phyloP scores from a whole-genome alignment of 768 basidiomycete genomes.

The Plicaturopsis crispa region DNA sequence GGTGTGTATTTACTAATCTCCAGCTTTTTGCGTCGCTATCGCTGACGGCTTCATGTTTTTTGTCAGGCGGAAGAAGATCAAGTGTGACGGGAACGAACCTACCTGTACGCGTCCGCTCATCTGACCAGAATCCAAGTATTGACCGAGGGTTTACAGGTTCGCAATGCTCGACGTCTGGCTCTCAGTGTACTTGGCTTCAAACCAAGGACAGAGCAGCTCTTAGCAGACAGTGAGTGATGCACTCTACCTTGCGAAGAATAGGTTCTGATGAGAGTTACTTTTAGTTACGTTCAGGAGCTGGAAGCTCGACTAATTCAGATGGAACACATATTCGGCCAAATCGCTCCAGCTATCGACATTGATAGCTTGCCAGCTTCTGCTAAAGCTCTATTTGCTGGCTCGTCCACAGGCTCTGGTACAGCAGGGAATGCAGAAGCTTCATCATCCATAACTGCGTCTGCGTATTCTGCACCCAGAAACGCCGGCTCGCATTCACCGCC shows the following conservation, averaged over 20 bases:
- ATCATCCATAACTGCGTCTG: conserved; percentile 24
- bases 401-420: conserved; percentile 20
- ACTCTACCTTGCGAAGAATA: background rate
- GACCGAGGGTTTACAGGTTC: too few relatives aligned
- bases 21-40: conserved; percentile 10
- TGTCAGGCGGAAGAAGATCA: conserved; percentile 91
- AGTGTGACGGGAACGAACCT: conserved; percentile 85
- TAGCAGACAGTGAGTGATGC: conserved; percentile 71
- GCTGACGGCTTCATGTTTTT: conserved; percentile 4
- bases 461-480: conserved; percentile 14
- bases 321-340: conserved; percentile 80
- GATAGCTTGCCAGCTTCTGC: conserved; percentile 49
- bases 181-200: conserved; percentile 83
- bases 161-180: conserved; percentile 67
- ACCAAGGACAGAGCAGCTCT: conserved; percentile 87
- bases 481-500: too few relatives aligned
- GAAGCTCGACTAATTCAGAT: conserved; percentile 83
- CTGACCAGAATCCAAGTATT: too few relatives aligned
- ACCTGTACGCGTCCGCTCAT: too few relatives aligned
- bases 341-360: conserved; percentile 73
- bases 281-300: conserved; percentile 88
- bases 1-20: conserved; percentile 37
- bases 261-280: too few relatives aligned
- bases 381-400: conserved; percentile 21
- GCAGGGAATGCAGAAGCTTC: conserved; percentile 25